Percentiles rank a stretch among this genome's conserved stretches.
These are phyloP conservation scores for Cystobasidium ongulense DNA, from an alignment of 768 basidiomycete species.

Conservation along the genomic window DNA sequence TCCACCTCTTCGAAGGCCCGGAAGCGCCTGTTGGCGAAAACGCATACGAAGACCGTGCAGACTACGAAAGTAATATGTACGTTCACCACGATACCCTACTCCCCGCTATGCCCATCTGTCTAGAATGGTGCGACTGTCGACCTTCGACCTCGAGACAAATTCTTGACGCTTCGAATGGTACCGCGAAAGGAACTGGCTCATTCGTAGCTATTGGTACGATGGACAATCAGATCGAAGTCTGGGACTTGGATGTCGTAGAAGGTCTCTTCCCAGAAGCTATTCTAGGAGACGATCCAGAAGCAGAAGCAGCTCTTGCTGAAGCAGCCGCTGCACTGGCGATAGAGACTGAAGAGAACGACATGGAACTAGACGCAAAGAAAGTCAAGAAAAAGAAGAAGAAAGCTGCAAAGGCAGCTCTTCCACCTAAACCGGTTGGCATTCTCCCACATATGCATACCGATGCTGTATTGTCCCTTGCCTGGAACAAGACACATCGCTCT, in stretches of 20 bases:
- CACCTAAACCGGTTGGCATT: constrained; percentile 46
- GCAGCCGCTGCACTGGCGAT: not conserved
- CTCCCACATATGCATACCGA: constrained; percentile 77
- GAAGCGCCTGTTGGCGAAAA: constrained; percentile 32
- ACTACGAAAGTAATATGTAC: constrained; percentile 74
- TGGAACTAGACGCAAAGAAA: constrained; percentile 18
- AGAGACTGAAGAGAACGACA: not conserved
- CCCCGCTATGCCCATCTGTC: constrained; percentile 91
- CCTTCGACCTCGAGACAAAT: constrained; percentile 47
- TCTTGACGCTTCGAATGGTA: constrained; percentile 37
- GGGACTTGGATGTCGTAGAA: constrained; percentile 88
- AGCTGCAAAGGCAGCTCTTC: constrained; percentile 63
- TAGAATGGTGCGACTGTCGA: constrained; percentile 98
- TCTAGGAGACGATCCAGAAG: constrained; percentile 72
- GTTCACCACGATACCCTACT: constrained; percentile 97
- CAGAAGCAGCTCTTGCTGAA: constrained; percentile 38
- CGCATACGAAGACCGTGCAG: constrained; percentile 60
- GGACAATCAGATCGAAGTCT: constrained; percentile 97
- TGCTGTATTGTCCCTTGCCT: constrained; percentile 82
- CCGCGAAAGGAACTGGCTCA: constrained; percentile 50
- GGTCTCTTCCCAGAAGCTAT: constrained; percentile 87
- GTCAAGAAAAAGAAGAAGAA: constrained; percentile 80
- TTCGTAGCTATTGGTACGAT: constrained; percentile 95
- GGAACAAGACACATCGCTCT: constrained; percentile 85
- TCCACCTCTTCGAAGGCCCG: constrained; percentile 85